Conservation (phyloP, 106 monocot genomes). For the Narthecium ossifragum region DNA sequence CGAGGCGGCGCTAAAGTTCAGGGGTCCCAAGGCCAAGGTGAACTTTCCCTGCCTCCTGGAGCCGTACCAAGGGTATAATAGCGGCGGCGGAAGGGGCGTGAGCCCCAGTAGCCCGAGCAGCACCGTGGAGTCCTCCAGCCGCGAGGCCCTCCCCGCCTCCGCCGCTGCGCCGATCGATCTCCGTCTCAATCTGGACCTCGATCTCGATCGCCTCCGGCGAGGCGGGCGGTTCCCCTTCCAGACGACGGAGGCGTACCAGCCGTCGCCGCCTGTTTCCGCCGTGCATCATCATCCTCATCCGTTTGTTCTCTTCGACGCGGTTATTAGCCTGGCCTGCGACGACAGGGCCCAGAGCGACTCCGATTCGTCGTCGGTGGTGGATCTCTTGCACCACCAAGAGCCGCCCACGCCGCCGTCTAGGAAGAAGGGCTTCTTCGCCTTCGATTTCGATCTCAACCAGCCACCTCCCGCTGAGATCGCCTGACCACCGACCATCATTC, state of each 20-base stretch:
- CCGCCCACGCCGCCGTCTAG: not conserved
- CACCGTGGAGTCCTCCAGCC: conserved; percentile 3
- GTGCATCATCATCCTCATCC: no score
- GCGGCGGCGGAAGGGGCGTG: not conserved
- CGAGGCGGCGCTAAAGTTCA: conserved; percentile 4
- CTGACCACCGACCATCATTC: not conserved
- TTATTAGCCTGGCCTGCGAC: not conserved
- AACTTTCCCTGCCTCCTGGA: conserved; percentile 7
- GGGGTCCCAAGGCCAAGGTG: conserved; percentile 3
- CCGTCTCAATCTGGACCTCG: no score
- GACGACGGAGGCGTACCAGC: no score
- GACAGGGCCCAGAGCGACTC: not conserved
- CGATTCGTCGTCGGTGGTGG: conserved; percentile 2
- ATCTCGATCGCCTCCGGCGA: not conserved
- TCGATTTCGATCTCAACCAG: not conserved
- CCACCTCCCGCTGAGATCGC: not conserved
- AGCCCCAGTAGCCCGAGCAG: not conserved
- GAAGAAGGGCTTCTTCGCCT: not conserved
- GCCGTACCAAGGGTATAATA: no score
- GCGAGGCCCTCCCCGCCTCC: not conserved
- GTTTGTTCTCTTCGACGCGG: not conserved
- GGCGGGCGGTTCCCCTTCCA: not conserved
- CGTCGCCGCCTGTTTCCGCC: not conserved
- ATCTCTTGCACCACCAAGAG: not conserved
- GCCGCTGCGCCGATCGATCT: not conserved